Evolutionary conservation across 176 grass and related monocot genomes (phyloP).

Genomic region (Rhynchospora tenuis): DNA sequence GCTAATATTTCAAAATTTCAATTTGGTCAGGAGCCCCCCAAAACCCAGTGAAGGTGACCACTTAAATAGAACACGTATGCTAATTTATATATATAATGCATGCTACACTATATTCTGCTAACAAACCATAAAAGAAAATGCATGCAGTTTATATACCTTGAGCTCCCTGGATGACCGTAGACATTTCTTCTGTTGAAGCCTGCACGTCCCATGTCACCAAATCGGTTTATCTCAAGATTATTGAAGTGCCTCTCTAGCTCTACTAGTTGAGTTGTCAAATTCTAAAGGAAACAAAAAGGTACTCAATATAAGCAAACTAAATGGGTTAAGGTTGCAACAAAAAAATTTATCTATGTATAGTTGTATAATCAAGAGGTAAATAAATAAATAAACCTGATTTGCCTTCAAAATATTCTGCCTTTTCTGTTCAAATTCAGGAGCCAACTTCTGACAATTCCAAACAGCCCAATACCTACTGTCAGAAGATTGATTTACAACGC

Average conservation of each 20-base stretch:
- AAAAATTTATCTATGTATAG: neutral
- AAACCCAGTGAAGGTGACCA: neutral
- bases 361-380: neutral
- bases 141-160: constrained; percentile 41
- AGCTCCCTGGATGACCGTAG: constrained; percentile 37
- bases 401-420: constrained; percentile 81
- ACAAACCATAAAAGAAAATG: neutral
- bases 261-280: constrained; percentile 84
- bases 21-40: neutral
- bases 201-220: constrained; percentile 58
- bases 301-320: neutral
- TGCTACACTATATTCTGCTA: neutral
- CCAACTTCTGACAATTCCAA: constrained; percentile 88
- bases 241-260: constrained; percentile 94
- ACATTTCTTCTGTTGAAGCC: constrained; percentile 49
- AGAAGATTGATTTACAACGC: constrained; percentile 79
- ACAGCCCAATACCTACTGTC: constrained; percentile 83
- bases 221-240: constrained; percentile 89
- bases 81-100: too few relatives aligned
- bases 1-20: neutral
- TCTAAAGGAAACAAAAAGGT: constrained; percentile 35
- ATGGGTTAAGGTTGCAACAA: neutral
- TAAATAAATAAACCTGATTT: constrained; percentile 58
- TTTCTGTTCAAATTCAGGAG: constrained; percentile 86
- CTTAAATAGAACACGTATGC: neutral